Conservation (phyloP, 257 asterid species). For the Schizonepeta tenuifolia region DNA sequence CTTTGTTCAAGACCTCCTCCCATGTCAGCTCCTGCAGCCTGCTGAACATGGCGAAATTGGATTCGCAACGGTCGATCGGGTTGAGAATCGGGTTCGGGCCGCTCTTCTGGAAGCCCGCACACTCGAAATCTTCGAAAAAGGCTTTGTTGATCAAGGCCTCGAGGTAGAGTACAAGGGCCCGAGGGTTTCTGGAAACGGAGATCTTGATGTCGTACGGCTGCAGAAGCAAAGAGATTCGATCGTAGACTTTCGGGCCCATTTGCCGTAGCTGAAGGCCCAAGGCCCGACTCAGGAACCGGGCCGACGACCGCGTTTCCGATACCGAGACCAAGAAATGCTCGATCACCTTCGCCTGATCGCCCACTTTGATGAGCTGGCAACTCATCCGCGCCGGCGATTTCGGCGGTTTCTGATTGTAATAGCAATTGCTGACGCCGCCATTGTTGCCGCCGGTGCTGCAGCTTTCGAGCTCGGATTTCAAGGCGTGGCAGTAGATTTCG, state of each 20-base stretch:
- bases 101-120: constrained; percentile 60
- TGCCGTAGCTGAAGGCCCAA: constrained; percentile 61
- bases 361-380: constrained; percentile 47
- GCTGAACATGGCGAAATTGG: constrained; percentile 65
- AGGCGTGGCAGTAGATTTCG: constrained; percentile 78
- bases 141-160: constrained; percentile 81
- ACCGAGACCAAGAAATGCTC: constrained; percentile 73
- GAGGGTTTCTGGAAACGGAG: constrained; percentile 70
- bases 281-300: constrained; percentile 63
- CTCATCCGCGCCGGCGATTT: constrained; percentile 39
- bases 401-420: constrained; percentile 32
- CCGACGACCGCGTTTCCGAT: constrained; percentile 72
- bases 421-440: background rate
- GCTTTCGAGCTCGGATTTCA: constrained; percentile 78
- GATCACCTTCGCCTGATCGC: constrained; percentile 62
- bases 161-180: constrained; percentile 60
- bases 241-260: constrained; percentile 64
- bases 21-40: constrained; percentile 70
- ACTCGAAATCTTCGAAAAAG: constrained; percentile 78
- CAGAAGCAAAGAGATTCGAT: constrained; percentile 62
- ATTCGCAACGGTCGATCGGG: constrained; percentile 79
- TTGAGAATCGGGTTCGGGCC: constrained; percentile 54
- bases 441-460: constrained; percentile 27
- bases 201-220: constrained; percentile 81
- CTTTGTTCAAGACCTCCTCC: constrained; percentile 86